phyloP scores from a whole-genome alignment of 352 stramenopile species.

The Phytophthora sojae region DNA sequence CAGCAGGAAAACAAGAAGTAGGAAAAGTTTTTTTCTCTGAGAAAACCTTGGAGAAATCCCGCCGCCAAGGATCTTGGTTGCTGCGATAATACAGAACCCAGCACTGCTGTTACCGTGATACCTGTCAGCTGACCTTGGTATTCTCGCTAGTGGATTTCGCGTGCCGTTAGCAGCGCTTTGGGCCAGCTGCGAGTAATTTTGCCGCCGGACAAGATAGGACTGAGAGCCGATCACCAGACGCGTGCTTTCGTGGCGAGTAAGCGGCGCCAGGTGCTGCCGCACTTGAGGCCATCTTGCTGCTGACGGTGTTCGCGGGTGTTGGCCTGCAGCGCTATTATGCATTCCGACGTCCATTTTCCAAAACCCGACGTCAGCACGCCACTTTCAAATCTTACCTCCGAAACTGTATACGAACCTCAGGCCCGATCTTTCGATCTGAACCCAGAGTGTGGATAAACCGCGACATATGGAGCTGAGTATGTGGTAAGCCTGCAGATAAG shows the following conservation, averaged over 20 bases:
- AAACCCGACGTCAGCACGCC: conserved; percentile 17
- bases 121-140: background rate
- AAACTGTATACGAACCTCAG: background rate
- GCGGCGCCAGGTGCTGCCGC: background rate
- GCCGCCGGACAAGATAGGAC: background rate
- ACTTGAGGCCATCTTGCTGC: conserved; percentile 1
- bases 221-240: background rate
- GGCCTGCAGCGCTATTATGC: too few relatives aligned
- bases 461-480: background rate
- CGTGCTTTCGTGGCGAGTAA: background rate
- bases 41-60: conserved; percentile 1
- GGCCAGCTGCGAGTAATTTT: conserved; percentile 3
- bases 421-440: background rate
- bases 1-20: background rate
- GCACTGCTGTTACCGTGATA: background rate
- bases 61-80: background rate
- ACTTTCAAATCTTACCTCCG: conserved; percentile 32
- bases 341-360: background rate
- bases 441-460: background rate
- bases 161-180: background rate
- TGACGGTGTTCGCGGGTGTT: background rate
- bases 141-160: background rate
- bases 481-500: background rate
- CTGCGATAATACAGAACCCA: conserved; percentile 2
- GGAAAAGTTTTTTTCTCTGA: background rate